Evolutionary conservation across 2,329 filamentous ascomycete genomes (phyloP).

Genomic region (Talaromyces sp.): DNA sequence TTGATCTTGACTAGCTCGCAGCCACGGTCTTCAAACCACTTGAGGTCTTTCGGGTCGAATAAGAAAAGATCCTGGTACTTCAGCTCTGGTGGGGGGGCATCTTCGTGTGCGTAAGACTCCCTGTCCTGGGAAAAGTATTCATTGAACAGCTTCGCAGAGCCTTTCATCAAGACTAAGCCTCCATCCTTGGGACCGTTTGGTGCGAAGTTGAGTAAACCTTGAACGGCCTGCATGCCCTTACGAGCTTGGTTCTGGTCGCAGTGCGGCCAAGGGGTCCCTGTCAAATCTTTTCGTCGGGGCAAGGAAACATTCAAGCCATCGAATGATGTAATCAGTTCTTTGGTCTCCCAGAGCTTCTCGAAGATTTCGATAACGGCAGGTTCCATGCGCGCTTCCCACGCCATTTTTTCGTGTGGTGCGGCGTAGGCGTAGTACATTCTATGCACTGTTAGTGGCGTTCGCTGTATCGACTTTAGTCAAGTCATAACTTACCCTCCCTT

Average conservation of each 20-base stretch:
- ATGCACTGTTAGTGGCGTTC: not conserved
- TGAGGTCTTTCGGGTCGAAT: constrained; percentile 44
- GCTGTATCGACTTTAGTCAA: not conserved
- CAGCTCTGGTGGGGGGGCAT: constrained; percentile 20
- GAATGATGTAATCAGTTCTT: constrained; percentile 22
- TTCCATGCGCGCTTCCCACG: constrained; percentile 36
- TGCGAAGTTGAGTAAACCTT: constrained; percentile 45
- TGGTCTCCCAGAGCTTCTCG: constrained; percentile 36
- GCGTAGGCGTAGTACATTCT: constrained; percentile 17
- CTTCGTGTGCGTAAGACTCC: constrained; percentile 21
- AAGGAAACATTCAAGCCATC: constrained; percentile 22
- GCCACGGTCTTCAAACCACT: constrained; percentile 43
- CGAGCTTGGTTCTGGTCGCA: constrained; percentile 40
- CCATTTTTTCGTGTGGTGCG: constrained; percentile 13
- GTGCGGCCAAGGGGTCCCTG: constrained; percentile 41
- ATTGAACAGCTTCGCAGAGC: constrained; percentile 38
- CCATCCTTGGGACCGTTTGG: constrained; percentile 46
- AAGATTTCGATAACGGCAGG: constrained; percentile 40
- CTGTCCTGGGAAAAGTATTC: constrained; percentile 42
- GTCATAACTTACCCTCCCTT: constrained; percentile 41
- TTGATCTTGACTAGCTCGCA: constrained; percentile 41
- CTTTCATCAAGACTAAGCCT: constrained; percentile 44
- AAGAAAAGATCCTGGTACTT: constrained; percentile 42
- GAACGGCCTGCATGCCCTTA: constrained; percentile 36
- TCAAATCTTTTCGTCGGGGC: constrained; percentile 33